These are phyloP conservation scores for Chlorella sp. DNA, from an alignment of 139 green algal genomes.

Conservation along the genomic window DNA sequence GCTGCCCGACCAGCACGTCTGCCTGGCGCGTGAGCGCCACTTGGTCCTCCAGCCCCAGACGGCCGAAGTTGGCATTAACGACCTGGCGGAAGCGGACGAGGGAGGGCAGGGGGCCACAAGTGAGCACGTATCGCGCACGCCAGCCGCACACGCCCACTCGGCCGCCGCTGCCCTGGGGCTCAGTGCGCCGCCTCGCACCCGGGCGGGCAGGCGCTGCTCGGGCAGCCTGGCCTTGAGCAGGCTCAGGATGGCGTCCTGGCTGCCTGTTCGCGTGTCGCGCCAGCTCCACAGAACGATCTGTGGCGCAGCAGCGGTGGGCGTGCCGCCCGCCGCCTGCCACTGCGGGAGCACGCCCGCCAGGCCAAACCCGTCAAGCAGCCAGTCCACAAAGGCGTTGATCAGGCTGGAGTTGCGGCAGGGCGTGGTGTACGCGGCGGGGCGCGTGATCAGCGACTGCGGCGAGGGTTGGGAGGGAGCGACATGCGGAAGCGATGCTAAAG, in stretches of 20 bases:
- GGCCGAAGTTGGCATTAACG: neutral
- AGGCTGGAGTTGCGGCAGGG: constrained; percentile 10
- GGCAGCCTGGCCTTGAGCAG: neutral
- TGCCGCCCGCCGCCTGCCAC: neutral
- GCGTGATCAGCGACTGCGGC: constrained; percentile 2
- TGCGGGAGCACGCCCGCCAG: neutral
- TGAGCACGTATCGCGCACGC: neutral
- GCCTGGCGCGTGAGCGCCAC: neutral
- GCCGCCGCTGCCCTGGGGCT: too few relatives aligned
- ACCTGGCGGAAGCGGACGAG: neutral
- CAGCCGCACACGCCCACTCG: too few relatives aligned
- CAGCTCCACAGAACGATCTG: constrained; percentile 4
- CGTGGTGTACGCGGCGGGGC: neutral
- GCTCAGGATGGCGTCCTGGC: neutral
- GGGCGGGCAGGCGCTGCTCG: too few relatives aligned
- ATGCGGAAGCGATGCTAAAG: too few relatives aligned
- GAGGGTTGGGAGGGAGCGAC: too few relatives aligned
- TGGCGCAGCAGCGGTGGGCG: neutral
- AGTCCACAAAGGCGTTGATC: constrained; percentile 1
- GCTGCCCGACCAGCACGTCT: constrained; percentile 14
- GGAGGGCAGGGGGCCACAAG: neutral
- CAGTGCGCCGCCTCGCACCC: too few relatives aligned
- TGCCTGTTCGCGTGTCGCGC: neutral
- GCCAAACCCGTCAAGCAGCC: neutral
- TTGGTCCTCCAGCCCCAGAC: constrained; percentile 11